Evolutionary conservation across 805 yeast genomes (phyloP), one percentile per base, ranked within the genome.

Genomic region (Sugiyamaella boreocaroliniensis): DNA sequence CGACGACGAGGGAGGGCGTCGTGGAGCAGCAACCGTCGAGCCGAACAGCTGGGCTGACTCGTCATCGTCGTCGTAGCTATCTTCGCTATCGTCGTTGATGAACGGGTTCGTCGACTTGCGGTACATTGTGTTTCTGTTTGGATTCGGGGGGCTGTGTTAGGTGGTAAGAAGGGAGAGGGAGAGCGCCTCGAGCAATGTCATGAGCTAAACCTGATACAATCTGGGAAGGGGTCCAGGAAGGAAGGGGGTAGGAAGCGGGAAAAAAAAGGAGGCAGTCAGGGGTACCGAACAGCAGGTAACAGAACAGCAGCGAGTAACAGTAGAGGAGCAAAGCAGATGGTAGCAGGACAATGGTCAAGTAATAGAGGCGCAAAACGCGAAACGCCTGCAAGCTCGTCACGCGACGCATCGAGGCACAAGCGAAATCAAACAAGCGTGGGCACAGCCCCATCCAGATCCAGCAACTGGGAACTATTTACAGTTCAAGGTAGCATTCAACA

Each of bases 61-160:
- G 47, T 41, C 48, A 46, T 29, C 47, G 20, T 55, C 48, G 22
- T 47, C 45, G 49, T 15, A 49, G 52, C 49, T 47, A 47, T 34
- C 48, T 15, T 16, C 37, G 47, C 49, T 48, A 26, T 14, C 34
- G 49, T 58, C 60, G 19, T 54, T 59, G 29, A 59, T 42, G 49
- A 59, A 59, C n/a, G 62, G 62, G 51, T 59, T 59, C n/a, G 62
- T 55, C 14, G 59, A 55, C 48, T 53, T 54, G 43, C 61, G 51
- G 40, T 41, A 47, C 29, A 50, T 43, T 29, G 58, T 26, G 47
- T 52, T 49, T n/a, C 51, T 52, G 46, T 48, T 45, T n/a, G 53
- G 43, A 14, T 32, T 32, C n/a, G n/a, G n/a, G n/a, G 37, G 37
- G 12, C 37, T 32, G 37, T 10, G 37, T 32, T 32, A 32, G 37